Conservation (phyloP, 495 filamentous ascomycete genomes). For the Chaetomium tenue region DNA sequence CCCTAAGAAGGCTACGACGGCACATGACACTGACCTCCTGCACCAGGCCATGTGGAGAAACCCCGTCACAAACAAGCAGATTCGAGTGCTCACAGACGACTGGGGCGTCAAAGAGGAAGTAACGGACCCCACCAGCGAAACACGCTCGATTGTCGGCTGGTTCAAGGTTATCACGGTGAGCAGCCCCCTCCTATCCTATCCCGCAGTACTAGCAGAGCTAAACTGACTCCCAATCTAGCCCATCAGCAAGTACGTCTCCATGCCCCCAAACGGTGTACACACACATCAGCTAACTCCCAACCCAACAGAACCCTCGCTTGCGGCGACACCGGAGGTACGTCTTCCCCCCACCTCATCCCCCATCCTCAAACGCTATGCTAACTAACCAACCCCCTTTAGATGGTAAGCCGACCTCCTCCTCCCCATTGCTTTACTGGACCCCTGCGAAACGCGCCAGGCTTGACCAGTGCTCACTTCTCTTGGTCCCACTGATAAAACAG, state of each 20-base stretch:
- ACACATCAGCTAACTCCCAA: neutral
- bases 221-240: slow-evolving; percentile 16
- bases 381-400: neutral
- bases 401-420: slow-evolving; percentile 8
- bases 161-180: slow-evolving; percentile 63
- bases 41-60: slow-evolving; percentile 74
- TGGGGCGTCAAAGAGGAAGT: slow-evolving; percentile 61
- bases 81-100: slow-evolving; percentile 66
- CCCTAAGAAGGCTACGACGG: no score
- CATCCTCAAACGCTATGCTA: neutral
- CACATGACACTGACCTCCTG: neutral
- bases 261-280: neutral
- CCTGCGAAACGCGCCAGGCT: neutral
- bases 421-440: neutral
- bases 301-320: slow-evolving; percentile 33
- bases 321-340: slow-evolving; percentile 37
- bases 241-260: slow-evolving; percentile 28
- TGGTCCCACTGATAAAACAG: neutral
- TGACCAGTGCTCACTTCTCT: slow-evolving; percentile 2
- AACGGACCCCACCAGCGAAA: slow-evolving; percentile 36
- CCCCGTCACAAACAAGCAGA: slow-evolving; percentile 70
- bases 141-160: slow-evolving; percentile 56
- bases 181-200: neutral
- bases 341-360: no score
- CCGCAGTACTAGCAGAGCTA: neutral